These are phyloP conservation scores for Crithidia thermophila DNA, from an alignment of 208 protist species.

Conservation along the genomic window DNA sequence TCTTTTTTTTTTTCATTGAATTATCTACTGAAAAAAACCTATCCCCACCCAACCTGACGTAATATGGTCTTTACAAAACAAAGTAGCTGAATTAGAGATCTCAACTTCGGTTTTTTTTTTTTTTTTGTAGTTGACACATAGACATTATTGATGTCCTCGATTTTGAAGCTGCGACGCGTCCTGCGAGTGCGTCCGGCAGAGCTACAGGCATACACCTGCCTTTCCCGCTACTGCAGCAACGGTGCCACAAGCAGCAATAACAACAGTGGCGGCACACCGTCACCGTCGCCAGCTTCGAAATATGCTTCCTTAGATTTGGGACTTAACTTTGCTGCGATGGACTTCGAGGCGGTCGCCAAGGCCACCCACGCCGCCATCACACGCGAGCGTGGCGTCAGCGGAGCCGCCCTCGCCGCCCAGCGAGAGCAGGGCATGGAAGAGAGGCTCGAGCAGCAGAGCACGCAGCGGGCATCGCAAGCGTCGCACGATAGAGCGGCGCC, in stretches of 20 bases:
- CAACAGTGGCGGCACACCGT: not conserved
- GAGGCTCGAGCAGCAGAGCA: slow-evolving; percentile 2
- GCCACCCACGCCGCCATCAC: slow-evolving; percentile 45
- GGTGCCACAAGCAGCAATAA: not conserved
- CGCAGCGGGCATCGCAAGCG: not conserved
- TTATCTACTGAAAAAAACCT: not conserved
- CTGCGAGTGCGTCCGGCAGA: slow-evolving; percentile 6
- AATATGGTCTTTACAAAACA: no score
- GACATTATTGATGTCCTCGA: no score
- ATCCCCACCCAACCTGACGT: not conserved
- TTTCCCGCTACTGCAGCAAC: slow-evolving; percentile 24
- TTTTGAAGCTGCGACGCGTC: no score
- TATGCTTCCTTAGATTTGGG: slow-evolving; percentile 36
- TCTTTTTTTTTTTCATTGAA: not conserved
- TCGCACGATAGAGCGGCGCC: slow-evolving; percentile 5
- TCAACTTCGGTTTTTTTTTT: no score
- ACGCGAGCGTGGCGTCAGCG: slow-evolving; percentile 14
- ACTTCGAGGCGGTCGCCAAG: slow-evolving; percentile 51
- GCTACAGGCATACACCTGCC: slow-evolving; percentile 5
- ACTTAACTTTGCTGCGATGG: slow-evolving; percentile 62
- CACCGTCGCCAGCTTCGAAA: no score
- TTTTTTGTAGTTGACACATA: no score
- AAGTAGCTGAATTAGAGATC: no score
- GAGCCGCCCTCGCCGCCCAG: not conserved
- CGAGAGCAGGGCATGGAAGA: slow-evolving; percentile 9